Evolutionary conservation across 345 rosid species (phyloP).

Genomic region (Gossypium herbaceum): DNA sequence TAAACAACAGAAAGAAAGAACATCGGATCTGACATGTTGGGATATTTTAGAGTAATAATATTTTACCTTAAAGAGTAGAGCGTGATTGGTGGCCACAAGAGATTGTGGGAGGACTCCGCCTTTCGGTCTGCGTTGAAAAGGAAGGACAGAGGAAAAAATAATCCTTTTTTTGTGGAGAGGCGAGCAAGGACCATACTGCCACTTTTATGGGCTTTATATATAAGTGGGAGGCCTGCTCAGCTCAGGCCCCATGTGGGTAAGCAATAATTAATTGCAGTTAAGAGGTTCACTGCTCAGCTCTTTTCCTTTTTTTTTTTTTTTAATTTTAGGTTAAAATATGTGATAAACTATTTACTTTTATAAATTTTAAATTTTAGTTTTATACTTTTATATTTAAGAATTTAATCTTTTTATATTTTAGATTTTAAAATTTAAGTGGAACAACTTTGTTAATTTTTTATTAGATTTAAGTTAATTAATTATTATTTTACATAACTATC

Average conservation of each 20-base stretch:
- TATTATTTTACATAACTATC: no score
- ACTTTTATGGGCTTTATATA: conserved; percentile 25
- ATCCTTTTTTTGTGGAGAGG: conserved; percentile 21
- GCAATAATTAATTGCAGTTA: neutral
- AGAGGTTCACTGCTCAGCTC: neutral
- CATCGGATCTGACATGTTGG: conserved; percentile 21
- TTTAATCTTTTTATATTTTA: no score
- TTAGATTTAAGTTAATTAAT: no score
- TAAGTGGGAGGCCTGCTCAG: neutral
- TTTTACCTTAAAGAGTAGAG: neutral
- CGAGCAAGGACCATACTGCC: conserved; percentile 9
- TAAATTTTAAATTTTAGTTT: no score
- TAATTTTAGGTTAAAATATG: no score
- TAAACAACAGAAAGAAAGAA: neutral
- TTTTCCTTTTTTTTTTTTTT: no score
- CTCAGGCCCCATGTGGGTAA: neutral
- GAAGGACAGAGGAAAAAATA: conserved; percentile 15
- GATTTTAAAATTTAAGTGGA: no score
- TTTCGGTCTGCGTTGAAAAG: conserved; percentile 26
- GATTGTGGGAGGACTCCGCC: conserved; percentile 33
- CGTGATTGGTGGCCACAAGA: conserved; percentile 19
- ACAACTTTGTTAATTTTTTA: no score
- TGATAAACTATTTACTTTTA: no score
- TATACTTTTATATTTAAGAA: no score
- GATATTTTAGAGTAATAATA: neutral